Conservation (phyloP, 2,329 filamentous ascomycete species). For the Neofusicoccum parvum region DNA sequence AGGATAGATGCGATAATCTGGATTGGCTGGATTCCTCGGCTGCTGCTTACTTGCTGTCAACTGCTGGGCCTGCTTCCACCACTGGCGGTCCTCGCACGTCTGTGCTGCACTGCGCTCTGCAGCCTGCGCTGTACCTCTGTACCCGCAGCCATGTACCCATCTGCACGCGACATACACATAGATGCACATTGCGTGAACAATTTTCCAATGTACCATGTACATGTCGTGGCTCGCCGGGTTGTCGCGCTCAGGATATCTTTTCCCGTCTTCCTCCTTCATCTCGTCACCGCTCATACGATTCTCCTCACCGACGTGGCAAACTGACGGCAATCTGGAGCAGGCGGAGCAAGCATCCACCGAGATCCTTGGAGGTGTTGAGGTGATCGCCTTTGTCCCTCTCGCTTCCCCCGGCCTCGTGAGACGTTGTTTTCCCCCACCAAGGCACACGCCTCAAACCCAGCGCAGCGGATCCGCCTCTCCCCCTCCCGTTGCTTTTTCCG, state of each 20-base stretch:
- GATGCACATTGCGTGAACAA: neutral
- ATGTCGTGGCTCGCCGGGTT: slow-evolving; percentile 2
- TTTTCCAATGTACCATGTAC: neutral
- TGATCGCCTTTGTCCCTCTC: neutral
- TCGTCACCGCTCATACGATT: slow-evolving; percentile 1
- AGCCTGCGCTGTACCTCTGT: neutral
- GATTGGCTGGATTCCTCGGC: no score
- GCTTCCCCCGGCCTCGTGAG: neutral
- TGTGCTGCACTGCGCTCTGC: neutral
- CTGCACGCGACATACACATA: neutral
- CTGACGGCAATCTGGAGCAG: neutral
- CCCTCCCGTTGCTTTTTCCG: neutral
- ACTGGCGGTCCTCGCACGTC: neutral
- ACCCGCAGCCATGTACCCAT: neutral
- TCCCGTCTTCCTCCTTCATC: neutral
- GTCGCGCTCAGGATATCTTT: neutral
- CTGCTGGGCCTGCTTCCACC: no score
- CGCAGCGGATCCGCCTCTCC: neutral
- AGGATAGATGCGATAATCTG: no score
- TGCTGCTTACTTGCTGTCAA: neutral
- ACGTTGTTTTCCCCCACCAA: neutral
- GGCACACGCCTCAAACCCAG: neutral
- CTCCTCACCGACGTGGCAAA: neutral
- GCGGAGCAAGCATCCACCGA: no score
- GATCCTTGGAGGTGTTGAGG: neutral